Evolutionary conservation across 1,284 basidiomycete species (phyloP).

Genomic region (Moesziomyces sp.): DNA sequence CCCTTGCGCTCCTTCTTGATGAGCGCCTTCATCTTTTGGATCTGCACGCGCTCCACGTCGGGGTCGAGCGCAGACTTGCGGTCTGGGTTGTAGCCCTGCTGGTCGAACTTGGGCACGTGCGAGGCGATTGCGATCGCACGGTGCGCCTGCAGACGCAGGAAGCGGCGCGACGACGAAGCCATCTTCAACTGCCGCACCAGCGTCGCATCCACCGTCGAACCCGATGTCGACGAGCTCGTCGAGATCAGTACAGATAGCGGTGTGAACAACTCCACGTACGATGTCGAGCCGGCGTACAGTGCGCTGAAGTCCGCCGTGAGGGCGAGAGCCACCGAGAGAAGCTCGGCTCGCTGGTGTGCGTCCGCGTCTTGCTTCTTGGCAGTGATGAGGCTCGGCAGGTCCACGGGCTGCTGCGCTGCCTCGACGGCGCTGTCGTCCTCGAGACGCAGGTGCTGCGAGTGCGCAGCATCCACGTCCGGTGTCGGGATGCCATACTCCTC

Average conservation of each 20-base stretch:
- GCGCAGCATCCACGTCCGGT: slow-evolving; percentile 53
- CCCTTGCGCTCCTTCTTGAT: slow-evolving; percentile 97
- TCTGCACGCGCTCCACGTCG: slow-evolving; percentile 88
- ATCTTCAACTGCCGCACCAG: slow-evolving; percentile 75
- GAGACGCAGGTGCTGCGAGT: slow-evolving; percentile 41
- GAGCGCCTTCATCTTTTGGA: slow-evolving; percentile 84
- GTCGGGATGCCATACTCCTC: slow-evolving; percentile 63
- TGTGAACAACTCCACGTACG: slow-evolving; percentile 62
- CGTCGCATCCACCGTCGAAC: slow-evolving; percentile 67
- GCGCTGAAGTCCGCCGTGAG: slow-evolving; percentile 51
- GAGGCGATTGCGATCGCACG: slow-evolving; percentile 95
- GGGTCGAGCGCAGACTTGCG: slow-evolving; percentile 83
- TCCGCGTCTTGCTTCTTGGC: slow-evolving; percentile 4
- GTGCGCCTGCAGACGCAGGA: slow-evolving; percentile 89
- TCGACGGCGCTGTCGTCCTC: slow-evolving; percentile 12
- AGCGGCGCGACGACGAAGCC: slow-evolving; percentile 77
- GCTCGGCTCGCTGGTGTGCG: slow-evolving; percentile 4
- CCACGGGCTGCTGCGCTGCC: slow-evolving; percentile 11
- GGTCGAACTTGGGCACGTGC: slow-evolving; percentile 93
- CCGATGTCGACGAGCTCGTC: slow-evolving; percentile 25
- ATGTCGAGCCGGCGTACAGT: slow-evolving; percentile 58
- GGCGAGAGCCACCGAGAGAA: slow-evolving; percentile 40
- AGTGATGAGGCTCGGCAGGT: slow-evolving; percentile 33
- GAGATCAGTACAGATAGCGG: slow-evolving; percentile 49
- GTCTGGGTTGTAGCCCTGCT: slow-evolving; percentile 79